phyloP scores from a whole-genome alignment of 495 filamentous ascomycete species.

The Jackrogersella minutella region DNA sequence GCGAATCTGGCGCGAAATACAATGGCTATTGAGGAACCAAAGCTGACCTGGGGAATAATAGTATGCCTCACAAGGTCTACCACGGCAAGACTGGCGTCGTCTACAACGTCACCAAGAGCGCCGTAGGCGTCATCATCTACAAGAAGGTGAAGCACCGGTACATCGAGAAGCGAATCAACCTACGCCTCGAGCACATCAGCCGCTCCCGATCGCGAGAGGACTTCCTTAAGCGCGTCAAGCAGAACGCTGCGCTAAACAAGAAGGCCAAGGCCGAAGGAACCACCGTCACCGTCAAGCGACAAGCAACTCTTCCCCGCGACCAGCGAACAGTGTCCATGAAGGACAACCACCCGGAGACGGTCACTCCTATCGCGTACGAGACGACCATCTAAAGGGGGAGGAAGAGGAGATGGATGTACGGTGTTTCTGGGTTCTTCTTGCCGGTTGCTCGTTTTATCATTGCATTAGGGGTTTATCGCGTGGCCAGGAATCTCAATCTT shows the following conservation, averaged over 20 bases:
- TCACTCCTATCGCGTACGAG: slow-evolving; percentile 93
- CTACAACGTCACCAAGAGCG: slow-evolving; percentile 97
- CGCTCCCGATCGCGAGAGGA: slow-evolving; percentile 93
- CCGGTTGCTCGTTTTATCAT: slow-evolving; percentile 45
- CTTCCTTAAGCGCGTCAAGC: slow-evolving; percentile 95
- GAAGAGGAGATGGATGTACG: slow-evolving; percentile 32
- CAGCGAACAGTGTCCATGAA: slow-evolving; percentile 76
- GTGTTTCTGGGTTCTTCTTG: slow-evolving; percentile 43
- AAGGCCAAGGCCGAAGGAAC: slow-evolving; percentile 89
- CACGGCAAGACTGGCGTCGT: slow-evolving; percentile 98
- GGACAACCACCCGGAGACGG: slow-evolving; percentile 86
- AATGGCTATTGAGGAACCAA: neutral
- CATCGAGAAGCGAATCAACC: slow-evolving; percentile 99
- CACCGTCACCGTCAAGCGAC: slow-evolving; percentile 90
- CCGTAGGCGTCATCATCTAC: slow-evolving; percentile 97
- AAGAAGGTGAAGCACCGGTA: slow-evolving; percentile 98
- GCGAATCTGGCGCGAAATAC: slow-evolving; percentile 17
- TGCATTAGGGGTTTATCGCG: slow-evolving; percentile 46
- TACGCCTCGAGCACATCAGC: slow-evolving; percentile 96
- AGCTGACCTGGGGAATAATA: slow-evolving; percentile 51
- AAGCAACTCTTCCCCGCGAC: slow-evolving; percentile 79
- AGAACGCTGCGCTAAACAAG: slow-evolving; percentile 88
- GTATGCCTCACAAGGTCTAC: slow-evolving; percentile 99
- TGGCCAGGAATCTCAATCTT: slow-evolving; percentile 42
- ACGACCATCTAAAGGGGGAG: slow-evolving; percentile 83